Conservation (phyloP, 2,329 filamentous ascomycete genomes). For the Phialemonium atrogriseum region DNA sequence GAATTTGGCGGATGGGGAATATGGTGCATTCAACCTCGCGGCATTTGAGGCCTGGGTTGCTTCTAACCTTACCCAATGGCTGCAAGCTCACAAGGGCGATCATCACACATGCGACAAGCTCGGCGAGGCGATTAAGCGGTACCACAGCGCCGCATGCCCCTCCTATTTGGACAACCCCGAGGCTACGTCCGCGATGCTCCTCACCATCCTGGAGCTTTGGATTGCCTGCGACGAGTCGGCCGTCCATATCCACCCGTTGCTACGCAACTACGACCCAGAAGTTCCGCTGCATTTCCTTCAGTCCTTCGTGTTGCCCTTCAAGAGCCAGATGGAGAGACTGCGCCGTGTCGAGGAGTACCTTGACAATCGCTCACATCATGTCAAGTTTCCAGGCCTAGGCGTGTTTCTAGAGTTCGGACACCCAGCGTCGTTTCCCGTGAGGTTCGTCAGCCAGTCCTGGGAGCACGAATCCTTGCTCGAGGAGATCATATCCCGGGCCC, state of each 20-base stretch:
- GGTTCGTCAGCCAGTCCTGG: conserved; percentile 36
- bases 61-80: conserved; percentile 28
- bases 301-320: conserved; percentile 34
- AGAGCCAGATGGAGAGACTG: conserved; percentile 36
- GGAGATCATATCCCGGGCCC: conserved; percentile 31
- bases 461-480: conserved; percentile 25
- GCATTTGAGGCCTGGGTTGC: conserved; percentile 43
- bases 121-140: conserved; percentile 20
- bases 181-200: conserved; percentile 42
- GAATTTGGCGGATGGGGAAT: too few species aligned
- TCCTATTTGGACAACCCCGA: conserved; percentile 34
- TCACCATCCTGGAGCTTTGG: conserved; percentile 52
- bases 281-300: conserved; percentile 31
- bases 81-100: conserved; percentile 15
- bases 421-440: conserved; percentile 32
- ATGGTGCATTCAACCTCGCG: too few species aligned
- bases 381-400: conserved; percentile 11
- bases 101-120: conserved; percentile 20
- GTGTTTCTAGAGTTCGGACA: conserved; percentile 29
- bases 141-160: conserved; percentile 17
- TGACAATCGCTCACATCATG: conserved; percentile 15
- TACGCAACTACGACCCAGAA: conserved; percentile 37
- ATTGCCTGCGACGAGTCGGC: conserved; percentile 43
- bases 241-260: conserved; percentile 24
- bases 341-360: conserved; percentile 39